phyloP scores from a whole-genome alignment of 2,329 filamentous ascomycete species.

The Fusarium palustre region DNA sequence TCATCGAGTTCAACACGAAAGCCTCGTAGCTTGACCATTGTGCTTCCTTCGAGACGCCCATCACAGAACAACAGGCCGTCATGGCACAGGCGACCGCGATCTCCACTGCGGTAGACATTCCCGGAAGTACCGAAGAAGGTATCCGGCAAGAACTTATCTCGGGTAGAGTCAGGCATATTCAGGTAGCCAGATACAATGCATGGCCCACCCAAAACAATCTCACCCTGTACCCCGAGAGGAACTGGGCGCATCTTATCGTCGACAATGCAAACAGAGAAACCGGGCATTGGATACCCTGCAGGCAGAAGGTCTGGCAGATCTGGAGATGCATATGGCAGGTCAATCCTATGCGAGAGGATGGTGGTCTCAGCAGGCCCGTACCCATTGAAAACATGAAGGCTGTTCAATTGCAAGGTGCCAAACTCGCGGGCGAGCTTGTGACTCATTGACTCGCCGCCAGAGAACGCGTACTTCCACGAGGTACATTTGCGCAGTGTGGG shows the following conservation, averaged over 20 bases:
- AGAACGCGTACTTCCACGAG: not conserved
- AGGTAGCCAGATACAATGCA: not conserved
- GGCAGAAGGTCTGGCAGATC: not conserved
- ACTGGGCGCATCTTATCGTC: not conserved
- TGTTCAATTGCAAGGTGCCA: not conserved
- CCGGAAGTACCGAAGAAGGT: not conserved
- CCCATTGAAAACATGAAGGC: not conserved
- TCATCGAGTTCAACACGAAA: slow-evolving; percentile 1
- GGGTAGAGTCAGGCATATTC: not conserved
- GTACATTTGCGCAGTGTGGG: not conserved
- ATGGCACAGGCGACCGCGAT: not conserved
- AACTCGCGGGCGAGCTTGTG: not conserved
- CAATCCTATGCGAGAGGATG: not conserved
- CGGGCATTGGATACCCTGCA: not conserved
- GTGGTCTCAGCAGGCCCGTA: slow-evolving; percentile 7
- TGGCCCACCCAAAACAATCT: slow-evolving; percentile 1
- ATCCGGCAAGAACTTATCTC: not conserved
- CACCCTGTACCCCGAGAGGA: not conserved
- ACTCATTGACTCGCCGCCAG: not conserved
- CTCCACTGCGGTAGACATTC: not conserved
- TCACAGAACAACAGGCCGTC: not conserved
- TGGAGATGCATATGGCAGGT: not conserved
- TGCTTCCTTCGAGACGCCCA: not conserved
- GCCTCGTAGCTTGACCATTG: not conserved
- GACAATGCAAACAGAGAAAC: not conserved